Evolutionary conservation across 1,139 yeast species (phyloP), one percentile per base, ranked within the genome.

Genomic region (Lodderomyces parapsilosis): DNA sequence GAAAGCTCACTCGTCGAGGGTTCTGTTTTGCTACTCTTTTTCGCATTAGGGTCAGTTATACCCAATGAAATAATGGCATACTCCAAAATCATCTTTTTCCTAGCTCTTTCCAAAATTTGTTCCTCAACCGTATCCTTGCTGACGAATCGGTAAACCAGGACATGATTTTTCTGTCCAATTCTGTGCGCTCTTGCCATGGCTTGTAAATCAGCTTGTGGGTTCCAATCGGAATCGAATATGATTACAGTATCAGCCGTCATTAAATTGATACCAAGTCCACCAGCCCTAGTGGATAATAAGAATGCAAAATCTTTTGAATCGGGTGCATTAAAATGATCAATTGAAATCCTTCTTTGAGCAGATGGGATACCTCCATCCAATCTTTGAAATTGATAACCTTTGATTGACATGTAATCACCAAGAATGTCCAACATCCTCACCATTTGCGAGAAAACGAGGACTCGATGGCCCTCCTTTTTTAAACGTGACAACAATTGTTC

Each of bases 171-270:
- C 63, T 93, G 99, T 13, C 99, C 99, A 59, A 93, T 93, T 73
- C 99, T 83, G 67, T 93, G 99, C 3, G 99, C 99, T 67, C 99
- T 83, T 0, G 99, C 99, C 99, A 94, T 94, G 4, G 99, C 99
- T 66, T 93, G 98, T 54, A 91, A 71, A 75, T 91, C 99, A 1
- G 98, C 98, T 65, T 93, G 98, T 1, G 98, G 98, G 59, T 93
- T 93, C 99, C 99, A 93, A 69, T 93, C 99, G 10, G 96, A 87
- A 66, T 93, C 99, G 66, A 93, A 93, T 36, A 93, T 90, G 54
- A 93, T 88, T 28, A 93, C 99, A 4, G 99, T 93, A 59, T 93
- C 99, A 3, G 99, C 99, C 5, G 99, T 93, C 98, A 91, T 93
- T 60, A 94, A 75, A 61, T 93, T 93, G 60, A 93, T 94, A 63